phyloP scores from a whole-genome alignment of 148 eudicot genomes.

The Persicaria tinctoria region DNA sequence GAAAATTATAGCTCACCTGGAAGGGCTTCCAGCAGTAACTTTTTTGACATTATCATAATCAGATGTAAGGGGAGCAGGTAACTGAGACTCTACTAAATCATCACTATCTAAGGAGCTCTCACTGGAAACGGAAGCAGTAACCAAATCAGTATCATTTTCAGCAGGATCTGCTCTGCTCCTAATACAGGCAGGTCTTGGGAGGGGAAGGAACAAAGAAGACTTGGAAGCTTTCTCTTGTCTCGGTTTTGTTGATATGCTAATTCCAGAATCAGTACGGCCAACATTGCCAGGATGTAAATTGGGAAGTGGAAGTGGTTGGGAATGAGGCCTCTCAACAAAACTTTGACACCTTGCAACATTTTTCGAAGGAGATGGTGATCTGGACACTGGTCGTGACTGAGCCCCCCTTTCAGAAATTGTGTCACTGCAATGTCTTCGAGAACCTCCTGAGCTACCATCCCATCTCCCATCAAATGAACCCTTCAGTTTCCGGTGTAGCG shows the following conservation, averaged over 20 bases:
- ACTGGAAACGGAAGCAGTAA: conserved; percentile 66
- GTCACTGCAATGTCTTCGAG: conserved; percentile 64
- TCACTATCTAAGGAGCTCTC: conserved; percentile 79
- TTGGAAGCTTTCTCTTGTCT: conserved; percentile 51
- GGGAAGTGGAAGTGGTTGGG: conserved; percentile 93
- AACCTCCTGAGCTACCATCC: conserved; percentile 50
- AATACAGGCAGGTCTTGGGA: conserved; percentile 74
- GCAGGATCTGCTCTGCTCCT: conserved; percentile 54
- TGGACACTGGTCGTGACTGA: conserved; percentile 58
- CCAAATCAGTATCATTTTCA: conserved; percentile 63
- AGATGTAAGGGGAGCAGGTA: conserved; percentile 61
- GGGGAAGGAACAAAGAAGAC: conserved; percentile 59
- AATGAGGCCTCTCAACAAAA: conserved; percentile 66
- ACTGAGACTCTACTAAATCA: conserved; percentile 62
- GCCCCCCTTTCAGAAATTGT: conserved; percentile 60
- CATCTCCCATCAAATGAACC: conserved; percentile 56
- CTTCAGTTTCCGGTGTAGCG: conserved; percentile 57
- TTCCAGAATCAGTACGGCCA: conserved; percentile 70
- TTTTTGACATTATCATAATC: conserved; percentile 65
- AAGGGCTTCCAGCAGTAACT: conserved; percentile 68
- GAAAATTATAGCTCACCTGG: conserved; percentile 40
- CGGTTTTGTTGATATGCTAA: conserved; percentile 49
- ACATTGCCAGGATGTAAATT: conserved; percentile 42
- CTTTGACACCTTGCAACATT: conserved; percentile 88
- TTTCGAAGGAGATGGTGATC: conserved; percentile 83